Evolutionary conservation across 169 alveolate genomes (phyloP).

Genomic region (Condylostoma magnum): DNA sequence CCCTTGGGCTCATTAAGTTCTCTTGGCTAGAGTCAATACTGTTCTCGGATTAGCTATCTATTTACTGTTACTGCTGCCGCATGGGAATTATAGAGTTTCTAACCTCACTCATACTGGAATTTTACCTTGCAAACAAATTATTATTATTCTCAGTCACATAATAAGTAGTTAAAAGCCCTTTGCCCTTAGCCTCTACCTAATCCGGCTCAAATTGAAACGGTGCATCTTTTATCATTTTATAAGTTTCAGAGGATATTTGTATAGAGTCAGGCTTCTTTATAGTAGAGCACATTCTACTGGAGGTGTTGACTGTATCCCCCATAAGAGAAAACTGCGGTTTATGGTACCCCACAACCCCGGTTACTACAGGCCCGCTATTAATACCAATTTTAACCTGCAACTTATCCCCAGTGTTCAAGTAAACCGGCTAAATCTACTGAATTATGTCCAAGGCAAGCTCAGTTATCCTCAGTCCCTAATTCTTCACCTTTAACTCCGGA

Average conservation of each 20-base stretch:
- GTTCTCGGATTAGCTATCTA: too few species aligned
- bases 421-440: neutral
- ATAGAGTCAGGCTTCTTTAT: conserved; percentile 2
- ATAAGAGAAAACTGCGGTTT: conserved; percentile 96
- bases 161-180: conserved; percentile 46
- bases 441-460: neutral
- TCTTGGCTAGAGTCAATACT: too few species aligned
- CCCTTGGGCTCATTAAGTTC: too few species aligned
- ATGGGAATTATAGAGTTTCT: too few species aligned
- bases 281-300: conserved; percentile 89
- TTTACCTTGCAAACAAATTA: too few species aligned
- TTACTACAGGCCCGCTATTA: conserved; percentile 93
- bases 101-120: too few species aligned
- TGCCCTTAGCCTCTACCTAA: conserved; percentile 49
- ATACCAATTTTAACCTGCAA: conserved; percentile 94
- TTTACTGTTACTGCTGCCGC: too few species aligned
- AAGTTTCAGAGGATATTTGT: conserved; percentile 19
- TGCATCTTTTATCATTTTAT: neutral
- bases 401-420: neutral
- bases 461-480: neutral
- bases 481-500: neutral
- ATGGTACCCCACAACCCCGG: conserved; percentile 97
- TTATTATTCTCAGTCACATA: neutral
- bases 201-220: neutral
- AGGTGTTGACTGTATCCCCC: conserved; percentile 97